Conservation (phyloP, 805 yeast genomes). For the Metschnikowia borealis region DNA sequence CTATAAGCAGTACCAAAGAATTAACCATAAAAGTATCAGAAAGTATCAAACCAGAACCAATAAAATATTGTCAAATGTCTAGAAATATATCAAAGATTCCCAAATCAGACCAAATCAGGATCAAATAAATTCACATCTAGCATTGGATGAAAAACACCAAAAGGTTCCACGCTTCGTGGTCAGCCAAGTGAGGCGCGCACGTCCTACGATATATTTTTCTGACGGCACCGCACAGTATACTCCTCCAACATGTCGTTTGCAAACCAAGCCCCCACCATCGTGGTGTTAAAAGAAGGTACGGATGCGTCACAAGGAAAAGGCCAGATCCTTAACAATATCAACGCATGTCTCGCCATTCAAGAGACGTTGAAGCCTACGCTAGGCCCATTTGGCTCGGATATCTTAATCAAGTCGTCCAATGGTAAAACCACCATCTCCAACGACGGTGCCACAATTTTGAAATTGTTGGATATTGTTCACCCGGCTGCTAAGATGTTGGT, state of each 20-base stretch:
- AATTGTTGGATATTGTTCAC: conserved; percentile 89
- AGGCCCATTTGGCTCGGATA: conserved; percentile 97
- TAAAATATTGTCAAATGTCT: too few relatives aligned
- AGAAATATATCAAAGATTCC: too few relatives aligned
- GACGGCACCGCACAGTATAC: conserved; percentile 8
- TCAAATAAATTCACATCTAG: too few relatives aligned
- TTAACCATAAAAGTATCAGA: too few relatives aligned
- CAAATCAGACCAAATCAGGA: too few relatives aligned
- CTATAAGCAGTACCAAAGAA: too few relatives aligned
- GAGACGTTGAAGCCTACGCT: conserved; percentile 91
- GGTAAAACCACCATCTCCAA: conserved; percentile 94
- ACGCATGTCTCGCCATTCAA: conserved; percentile 96
- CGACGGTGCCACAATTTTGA: conserved; percentile 96
- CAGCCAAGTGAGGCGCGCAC: not conserved
- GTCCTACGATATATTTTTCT: not conserved
- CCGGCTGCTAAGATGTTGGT: conserved; percentile 97
- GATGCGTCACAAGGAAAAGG: conserved; percentile 96
- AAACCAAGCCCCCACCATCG: conserved; percentile 96
- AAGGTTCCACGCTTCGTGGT: not conserved
- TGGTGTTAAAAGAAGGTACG: conserved; percentile 96
- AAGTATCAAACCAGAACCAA: too few relatives aligned
- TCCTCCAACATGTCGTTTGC: conserved; percentile 67
- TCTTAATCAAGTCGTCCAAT: conserved; percentile 74
- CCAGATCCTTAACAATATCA: conserved; percentile 90
- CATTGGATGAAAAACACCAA: too few relatives aligned